phyloP scores from a whole-genome alignment of 805 yeast species.

The Yarrowia alimentaria region DNA sequence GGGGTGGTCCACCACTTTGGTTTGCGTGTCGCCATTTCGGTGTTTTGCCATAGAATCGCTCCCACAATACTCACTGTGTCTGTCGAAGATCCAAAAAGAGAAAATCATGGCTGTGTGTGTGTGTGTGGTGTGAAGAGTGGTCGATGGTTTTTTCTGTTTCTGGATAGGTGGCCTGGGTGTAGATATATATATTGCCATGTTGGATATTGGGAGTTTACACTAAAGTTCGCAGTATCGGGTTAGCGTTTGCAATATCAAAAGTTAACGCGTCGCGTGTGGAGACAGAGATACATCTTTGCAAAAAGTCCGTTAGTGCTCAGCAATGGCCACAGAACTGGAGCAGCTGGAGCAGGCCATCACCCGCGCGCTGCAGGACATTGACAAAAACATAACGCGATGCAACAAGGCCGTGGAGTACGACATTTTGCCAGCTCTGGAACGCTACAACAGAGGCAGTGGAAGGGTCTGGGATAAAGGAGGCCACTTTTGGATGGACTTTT shows the following conservation, averaged over 20 bases:
- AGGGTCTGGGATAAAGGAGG: constrained; percentile 60
- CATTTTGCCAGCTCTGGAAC: constrained; percentile 64
- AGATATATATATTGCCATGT: no score
- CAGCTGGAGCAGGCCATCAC: constrained; percentile 78
- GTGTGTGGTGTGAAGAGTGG: background rate
- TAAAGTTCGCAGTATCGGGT: background rate
- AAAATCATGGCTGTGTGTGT: constrained; percentile 50
- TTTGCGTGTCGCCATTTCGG: background rate
- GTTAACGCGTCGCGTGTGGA: constrained; percentile 26
- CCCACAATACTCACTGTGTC: constrained; percentile 60
- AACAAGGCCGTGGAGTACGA: constrained; percentile 65
- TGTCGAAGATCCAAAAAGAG: constrained; percentile 87
- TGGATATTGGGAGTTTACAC: background rate
- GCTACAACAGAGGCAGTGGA: constrained; percentile 57
- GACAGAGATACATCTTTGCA: background rate
- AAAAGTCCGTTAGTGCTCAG: background rate
- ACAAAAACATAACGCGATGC: constrained; percentile 65
- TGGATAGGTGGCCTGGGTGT: background rate
- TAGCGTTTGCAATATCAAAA: no score
- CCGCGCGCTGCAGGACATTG: constrained; percentile 71
- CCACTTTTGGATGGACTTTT: constrained; percentile 72
- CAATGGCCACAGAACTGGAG: constrained; percentile 50
- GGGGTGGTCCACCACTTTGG: no score
- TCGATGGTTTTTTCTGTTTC: background rate
- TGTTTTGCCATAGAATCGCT: background rate